phyloP scores from a whole-genome alignment of 768 basidiomycete genomes.

The Cantharellus cinnabarinus region DNA sequence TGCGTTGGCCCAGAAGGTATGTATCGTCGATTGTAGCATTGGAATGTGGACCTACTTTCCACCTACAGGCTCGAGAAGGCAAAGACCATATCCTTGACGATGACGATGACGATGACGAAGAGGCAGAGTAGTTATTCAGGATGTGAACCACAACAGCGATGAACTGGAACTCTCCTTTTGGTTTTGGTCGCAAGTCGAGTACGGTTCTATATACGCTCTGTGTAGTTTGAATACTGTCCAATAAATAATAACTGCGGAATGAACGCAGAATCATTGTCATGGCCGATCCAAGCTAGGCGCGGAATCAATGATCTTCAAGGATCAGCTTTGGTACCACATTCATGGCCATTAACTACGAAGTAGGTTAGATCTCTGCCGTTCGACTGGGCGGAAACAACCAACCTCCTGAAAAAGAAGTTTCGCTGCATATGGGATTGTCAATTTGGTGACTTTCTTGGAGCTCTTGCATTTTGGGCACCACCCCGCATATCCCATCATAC shows the following conservation, averaged over 20 bases:
- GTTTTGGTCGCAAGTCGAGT: too few relatives aligned
- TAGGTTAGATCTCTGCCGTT: slow-evolving; percentile 2
- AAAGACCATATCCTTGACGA: slow-evolving; percentile 49
- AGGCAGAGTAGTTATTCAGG: too few relatives aligned
- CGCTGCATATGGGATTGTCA: slow-evolving; percentile 92
- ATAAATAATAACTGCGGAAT: too few relatives aligned
- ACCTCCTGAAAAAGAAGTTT: slow-evolving; percentile 86
- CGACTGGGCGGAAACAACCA: slow-evolving; percentile 10
- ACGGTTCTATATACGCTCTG: too few relatives aligned
- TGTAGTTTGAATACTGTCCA: too few relatives aligned
- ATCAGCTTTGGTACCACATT: slow-evolving; percentile 81
- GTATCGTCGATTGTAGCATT: slow-evolving; percentile 2
- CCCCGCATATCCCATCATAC: slow-evolving; percentile 82
- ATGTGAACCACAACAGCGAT: too few relatives aligned
- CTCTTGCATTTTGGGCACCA: slow-evolving; percentile 99
- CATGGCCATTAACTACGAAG: slow-evolving; percentile 76
- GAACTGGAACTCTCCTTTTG: too few relatives aligned
- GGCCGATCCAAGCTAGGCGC: too few relatives aligned
- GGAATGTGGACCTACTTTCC: slow-evolving; percentile 1
- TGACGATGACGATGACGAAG: neutral
- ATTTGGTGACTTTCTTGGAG: slow-evolving; percentile 84
- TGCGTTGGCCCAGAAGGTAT: slow-evolving; percentile 48
- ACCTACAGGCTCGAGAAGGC: slow-evolving; percentile 41
- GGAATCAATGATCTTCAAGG: slow-evolving; percentile 16
- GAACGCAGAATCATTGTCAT: too few relatives aligned